Percentiles rank a stretch among this genome's conserved stretches.
Conservation (phyloP, 2,329 filamentous ascomycete genomes). For the Decorospora gaudefroyi region DNA sequence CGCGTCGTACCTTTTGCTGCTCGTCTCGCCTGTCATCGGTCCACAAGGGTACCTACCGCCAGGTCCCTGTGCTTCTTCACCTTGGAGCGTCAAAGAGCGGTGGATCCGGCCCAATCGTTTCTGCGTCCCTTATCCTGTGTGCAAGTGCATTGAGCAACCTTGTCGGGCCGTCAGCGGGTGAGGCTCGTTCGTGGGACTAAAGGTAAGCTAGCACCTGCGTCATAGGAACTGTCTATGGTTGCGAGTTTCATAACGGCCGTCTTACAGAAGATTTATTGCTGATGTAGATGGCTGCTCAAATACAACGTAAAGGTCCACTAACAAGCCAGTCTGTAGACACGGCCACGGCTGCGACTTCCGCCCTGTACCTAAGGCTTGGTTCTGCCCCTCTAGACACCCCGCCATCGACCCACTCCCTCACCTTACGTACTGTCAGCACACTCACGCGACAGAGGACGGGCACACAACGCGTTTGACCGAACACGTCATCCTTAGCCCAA, state of each 20-base stretch:
- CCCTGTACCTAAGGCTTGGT: background rate
- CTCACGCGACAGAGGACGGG: background rate
- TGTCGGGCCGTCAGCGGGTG: slow-evolving; percentile 4
- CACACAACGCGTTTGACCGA: slow-evolving; percentile 13
- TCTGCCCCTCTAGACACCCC: slow-evolving; percentile 15
- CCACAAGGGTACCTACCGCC: slow-evolving; percentile 10
- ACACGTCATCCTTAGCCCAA: no score
- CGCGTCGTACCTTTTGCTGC: slow-evolving; percentile 20
- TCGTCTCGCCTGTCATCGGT: slow-evolving; percentile 8
- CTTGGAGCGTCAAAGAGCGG: slow-evolving; percentile 40
- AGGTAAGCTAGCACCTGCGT: slow-evolving; percentile 8
- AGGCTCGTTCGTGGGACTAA: slow-evolving; percentile 8
- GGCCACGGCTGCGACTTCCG: slow-evolving; percentile 10
- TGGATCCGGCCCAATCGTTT: slow-evolving; percentile 43
- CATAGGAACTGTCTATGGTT: background rate
- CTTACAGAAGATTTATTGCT: no score
- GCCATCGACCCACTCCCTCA: slow-evolving; percentile 9
- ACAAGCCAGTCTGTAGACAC: no score
- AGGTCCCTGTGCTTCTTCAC: slow-evolving; percentile 4
- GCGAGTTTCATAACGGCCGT: slow-evolving; percentile 5
- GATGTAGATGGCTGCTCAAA: no score
- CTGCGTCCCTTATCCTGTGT: slow-evolving; percentile 13
- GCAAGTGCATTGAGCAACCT: no score
- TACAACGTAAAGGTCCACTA: no score
- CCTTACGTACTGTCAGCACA: no score